phyloP scores from a whole-genome alignment of 345 rosid species.

The Rhizophora apiculata region DNA sequence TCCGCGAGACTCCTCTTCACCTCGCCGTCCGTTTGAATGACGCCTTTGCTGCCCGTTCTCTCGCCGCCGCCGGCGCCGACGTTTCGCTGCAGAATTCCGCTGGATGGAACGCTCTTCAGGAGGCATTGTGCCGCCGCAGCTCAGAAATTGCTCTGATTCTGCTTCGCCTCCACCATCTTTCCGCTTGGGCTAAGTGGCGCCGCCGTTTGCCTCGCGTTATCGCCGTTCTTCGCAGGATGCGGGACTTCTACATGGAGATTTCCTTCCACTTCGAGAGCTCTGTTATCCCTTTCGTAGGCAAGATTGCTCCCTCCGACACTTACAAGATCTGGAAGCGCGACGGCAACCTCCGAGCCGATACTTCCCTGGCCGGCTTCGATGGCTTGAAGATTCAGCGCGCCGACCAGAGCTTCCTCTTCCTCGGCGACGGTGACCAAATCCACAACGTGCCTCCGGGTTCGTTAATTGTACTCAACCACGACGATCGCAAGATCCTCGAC shows the following conservation, averaged over 20 bases:
- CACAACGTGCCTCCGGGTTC: slow-evolving; percentile 62
- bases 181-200: slow-evolving; percentile 90
- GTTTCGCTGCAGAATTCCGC: slow-evolving; percentile 69
- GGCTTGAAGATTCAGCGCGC: slow-evolving; percentile 82
- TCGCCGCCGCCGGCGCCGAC: slow-evolving; percentile 72
- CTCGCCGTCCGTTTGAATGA: slow-evolving; percentile 73
- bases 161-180: slow-evolving; percentile 50
- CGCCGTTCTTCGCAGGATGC: slow-evolving; percentile 71
- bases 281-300: slow-evolving; percentile 83
- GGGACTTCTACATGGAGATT: slow-evolving; percentile 94
- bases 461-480: slow-evolving; percentile 69
- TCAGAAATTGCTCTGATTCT: slow-evolving; percentile 51
- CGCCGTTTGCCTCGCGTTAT: slow-evolving; percentile 74
- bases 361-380: slow-evolving; percentile 81
- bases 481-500: slow-evolving; percentile 58
- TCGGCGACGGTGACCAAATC: slow-evolving; percentile 66
- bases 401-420: slow-evolving; percentile 82
- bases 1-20: slow-evolving; percentile 83
- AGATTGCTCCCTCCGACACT: slow-evolving; percentile 91
- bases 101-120: slow-evolving; percentile 83
- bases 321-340: slow-evolving; percentile 95
- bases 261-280: slow-evolving; percentile 90
- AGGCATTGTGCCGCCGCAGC: slow-evolving; percentile 66
- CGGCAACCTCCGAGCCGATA: slow-evolving; percentile 84
- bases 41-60: slow-evolving; percentile 40